These are phyloP conservation scores for Tulasnella sp. DNA, from an alignment of 768 basidiomycete genomes.

Conservation along the genomic window DNA sequence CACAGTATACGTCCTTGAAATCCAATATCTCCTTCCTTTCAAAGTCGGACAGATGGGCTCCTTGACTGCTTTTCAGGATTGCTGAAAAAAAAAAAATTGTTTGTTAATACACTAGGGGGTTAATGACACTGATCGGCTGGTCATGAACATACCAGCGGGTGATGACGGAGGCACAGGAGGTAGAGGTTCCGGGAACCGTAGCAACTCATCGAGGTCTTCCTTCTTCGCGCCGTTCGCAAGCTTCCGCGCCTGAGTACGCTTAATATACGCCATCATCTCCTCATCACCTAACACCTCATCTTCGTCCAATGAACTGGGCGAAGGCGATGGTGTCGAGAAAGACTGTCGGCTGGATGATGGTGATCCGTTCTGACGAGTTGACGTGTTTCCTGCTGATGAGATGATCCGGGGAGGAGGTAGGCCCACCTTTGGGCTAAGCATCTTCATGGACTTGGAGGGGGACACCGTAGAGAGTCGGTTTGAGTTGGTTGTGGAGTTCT, in stretches of 20 bases:
- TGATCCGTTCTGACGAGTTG: conserved; percentile 31
- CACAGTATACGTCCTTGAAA: conserved; percentile 70
- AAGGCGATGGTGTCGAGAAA: conserved; percentile 76
- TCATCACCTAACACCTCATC: conserved; percentile 86
- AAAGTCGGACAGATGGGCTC: conserved; percentile 68
- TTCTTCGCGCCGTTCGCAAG: conserved; percentile 72
- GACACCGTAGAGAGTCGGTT: conserved; percentile 71
- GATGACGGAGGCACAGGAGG: conserved; percentile 54
- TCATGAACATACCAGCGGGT: conserved; percentile 49
- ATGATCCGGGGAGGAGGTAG: conserved; percentile 47
- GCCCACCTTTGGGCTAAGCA: conserved; percentile 69
- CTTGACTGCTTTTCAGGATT: conserved; percentile 54
- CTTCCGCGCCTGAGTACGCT: conserved; percentile 81
- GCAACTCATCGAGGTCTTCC: conserved; percentile 75
- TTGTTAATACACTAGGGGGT: conserved; percentile 16
- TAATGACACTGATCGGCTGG: neutral
- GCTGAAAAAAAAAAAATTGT: conserved; percentile 31
- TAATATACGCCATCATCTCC: conserved; percentile 93
- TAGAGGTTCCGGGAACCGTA: conserved; percentile 87
- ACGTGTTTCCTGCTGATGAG: conserved; percentile 34
- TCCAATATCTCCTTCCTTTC: conserved; percentile 89
- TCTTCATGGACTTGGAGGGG: conserved; percentile 73
- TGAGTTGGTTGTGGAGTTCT: conserved; percentile 6
- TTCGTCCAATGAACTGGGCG: conserved; percentile 65
- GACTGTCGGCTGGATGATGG: conserved; percentile 60